Evolutionary conservation across 495 filamentous ascomycete species (phyloP).

Genomic region (Podospora australis): DNA sequence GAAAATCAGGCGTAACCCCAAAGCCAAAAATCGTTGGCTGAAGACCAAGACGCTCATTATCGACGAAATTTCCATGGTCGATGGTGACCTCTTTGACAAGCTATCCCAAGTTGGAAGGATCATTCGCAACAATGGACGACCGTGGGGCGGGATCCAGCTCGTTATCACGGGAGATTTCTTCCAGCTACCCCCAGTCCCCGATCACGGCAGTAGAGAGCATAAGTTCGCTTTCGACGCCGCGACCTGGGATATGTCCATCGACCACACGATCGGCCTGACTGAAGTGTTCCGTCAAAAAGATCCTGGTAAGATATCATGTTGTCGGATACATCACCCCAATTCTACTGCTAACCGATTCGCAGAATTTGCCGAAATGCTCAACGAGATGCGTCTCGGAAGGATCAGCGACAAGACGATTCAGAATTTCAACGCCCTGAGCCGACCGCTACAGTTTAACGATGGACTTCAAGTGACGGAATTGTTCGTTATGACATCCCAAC

Average conservation of each 20-base stretch:
- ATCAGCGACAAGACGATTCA: constrained; percentile 62
- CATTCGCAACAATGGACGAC: constrained; percentile 75
- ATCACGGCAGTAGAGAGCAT: constrained; percentile 47
- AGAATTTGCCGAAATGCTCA: constrained; percentile 90
- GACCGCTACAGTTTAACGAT: constrained; percentile 66
- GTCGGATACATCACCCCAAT: neutral
- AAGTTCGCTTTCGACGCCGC: constrained; percentile 91
- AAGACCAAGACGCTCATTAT: constrained; percentile 79
- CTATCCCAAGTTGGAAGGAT: constrained; percentile 80
- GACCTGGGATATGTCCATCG: constrained; percentile 85
- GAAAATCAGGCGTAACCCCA: constrained; percentile 84
- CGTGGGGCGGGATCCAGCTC: constrained; percentile 94
- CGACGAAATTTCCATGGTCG: constrained; percentile 98
- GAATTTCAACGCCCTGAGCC: constrained; percentile 63
- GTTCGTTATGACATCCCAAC: constrained; percentile 35
- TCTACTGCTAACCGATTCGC: constrained; percentile 11
- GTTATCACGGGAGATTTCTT: constrained; percentile 97
- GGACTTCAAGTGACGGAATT: constrained; percentile 84
- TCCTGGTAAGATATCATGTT: constrained; percentile 48
- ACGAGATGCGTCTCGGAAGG: constrained; percentile 90
- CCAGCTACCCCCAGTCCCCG: constrained; percentile 90
- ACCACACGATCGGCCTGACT: constrained; percentile 92
- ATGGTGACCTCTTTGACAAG: constrained; percentile 95
- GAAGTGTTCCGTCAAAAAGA: constrained; percentile 96
- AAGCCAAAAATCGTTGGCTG: constrained; percentile 83